These are phyloP conservation scores for Lachnum nothofagi DNA, from an alignment of 2,329 filamentous ascomycete genomes.

Conservation along the genomic window DNA sequence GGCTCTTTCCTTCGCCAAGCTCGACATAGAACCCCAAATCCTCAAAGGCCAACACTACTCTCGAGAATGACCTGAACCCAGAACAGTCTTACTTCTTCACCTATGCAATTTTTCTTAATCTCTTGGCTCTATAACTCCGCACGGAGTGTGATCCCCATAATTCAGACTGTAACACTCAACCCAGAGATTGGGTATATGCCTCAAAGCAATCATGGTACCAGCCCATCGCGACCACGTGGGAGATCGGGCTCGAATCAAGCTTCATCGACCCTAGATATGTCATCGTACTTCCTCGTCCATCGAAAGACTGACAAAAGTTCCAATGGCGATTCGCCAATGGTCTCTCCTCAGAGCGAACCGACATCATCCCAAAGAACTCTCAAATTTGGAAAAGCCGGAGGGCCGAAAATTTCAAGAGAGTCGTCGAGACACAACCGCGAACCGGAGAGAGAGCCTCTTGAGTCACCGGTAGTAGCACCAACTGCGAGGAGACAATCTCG, in stretches of 20 bases:
- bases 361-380: background rate
- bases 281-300: constrained; percentile 1
- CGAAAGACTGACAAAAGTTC: background rate
- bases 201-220: constrained; percentile 8
- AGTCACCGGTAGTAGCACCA: constrained; percentile 3
- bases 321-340: background rate
- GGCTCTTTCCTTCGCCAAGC: background rate
- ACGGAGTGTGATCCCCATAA: constrained; percentile 12
- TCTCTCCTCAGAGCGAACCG: background rate
- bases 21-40: too few species aligned
- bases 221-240: background rate
- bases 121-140: constrained; percentile 12
- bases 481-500: background rate
- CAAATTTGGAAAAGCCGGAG: background rate
- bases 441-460: background rate
- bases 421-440: constrained; percentile 3
- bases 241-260: background rate
- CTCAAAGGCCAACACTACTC: too few species aligned
- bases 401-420: background rate
- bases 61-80: background rate
- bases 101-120: constrained; percentile 16
- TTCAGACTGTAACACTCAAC: constrained; percentile 5
- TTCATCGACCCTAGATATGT: background rate
- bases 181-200: background rate
- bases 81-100: background rate